Evolutionary conservation across 2,329 filamentous ascomycete genomes (phyloP).

Genomic region (Tolypocladium guangdongense): DNA sequence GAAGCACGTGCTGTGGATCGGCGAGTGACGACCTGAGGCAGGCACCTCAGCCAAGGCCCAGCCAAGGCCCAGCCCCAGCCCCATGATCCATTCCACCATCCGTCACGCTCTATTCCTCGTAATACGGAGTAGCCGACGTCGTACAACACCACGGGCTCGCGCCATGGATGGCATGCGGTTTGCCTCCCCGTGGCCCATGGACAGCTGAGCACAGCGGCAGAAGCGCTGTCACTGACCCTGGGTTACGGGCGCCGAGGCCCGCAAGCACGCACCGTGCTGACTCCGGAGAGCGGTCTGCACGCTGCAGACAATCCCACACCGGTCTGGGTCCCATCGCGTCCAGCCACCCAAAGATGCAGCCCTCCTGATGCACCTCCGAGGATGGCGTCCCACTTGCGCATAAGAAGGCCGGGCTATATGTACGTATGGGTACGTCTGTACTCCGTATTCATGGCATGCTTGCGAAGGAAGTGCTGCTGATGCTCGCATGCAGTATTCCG

Average conservation of each 20-base stretch:
- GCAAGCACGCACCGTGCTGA: not conserved
- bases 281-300: not conserved
- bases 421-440: not conserved
- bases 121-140: not conserved
- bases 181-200: not conserved
- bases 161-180: not conserved
- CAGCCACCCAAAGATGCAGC: not conserved
- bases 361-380: not conserved
- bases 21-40: not conserved
- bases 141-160: not conserved
- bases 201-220: not conserved
- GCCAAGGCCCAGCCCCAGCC: not conserved
- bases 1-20: not conserved
- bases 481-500: not conserved
- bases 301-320: constrained; percentile 1
- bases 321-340: constrained; percentile 1
- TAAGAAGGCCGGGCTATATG: not conserved
- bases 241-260: not conserved
- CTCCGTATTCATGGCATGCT: not conserved
- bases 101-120: not conserved
- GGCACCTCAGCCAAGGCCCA: not conserved
- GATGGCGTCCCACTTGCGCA: not conserved
- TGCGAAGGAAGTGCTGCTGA: not conserved
- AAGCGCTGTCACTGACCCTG: not conserved
- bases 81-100: too few species aligned